Conservation (phyloP, 352 stramenopile species). For the Globisporangium perplexum region DNA sequence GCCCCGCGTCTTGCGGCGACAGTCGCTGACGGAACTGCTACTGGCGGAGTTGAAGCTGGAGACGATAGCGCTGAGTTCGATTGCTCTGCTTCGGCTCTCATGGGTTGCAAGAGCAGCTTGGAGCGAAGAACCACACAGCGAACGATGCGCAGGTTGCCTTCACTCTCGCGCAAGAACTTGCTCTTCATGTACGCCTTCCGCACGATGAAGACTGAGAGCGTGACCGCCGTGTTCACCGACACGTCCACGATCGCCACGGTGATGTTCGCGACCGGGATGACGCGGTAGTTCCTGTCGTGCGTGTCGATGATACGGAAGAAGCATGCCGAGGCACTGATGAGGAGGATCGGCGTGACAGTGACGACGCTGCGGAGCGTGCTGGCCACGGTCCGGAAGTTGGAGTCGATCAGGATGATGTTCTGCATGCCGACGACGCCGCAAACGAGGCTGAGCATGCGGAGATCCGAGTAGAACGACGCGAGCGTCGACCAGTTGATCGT, state of each 20-base stretch:
- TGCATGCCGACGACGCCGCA: constrained; percentile 7
- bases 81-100: not conserved
- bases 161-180: constrained; percentile 21
- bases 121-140: constrained; percentile 29
- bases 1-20: not conserved
- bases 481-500: constrained; percentile 9
- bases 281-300: constrained; percentile 2
- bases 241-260: constrained; percentile 24
- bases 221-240: constrained; percentile 35
- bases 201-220: constrained; percentile 28
- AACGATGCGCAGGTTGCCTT: constrained; percentile 20
- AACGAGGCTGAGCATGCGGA: constrained; percentile 4
- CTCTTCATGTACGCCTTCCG: constrained; percentile 30
- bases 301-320: constrained; percentile 7
- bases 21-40: not conserved
- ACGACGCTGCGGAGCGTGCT: constrained; percentile 3
- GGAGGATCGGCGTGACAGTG: not conserved
- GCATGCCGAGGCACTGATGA: not conserved
- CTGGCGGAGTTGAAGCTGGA: not conserved
- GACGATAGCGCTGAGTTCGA: not conserved
- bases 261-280: constrained; percentile 17
- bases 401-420: constrained; percentile 6
- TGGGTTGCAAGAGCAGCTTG: constrained; percentile 19
- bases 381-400: constrained; percentile 8
- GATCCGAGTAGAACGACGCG: constrained; percentile 6